phyloP scores from a whole-genome alignment of 495 filamentous ascomycete species.

The Talaromyces wortmannii region DNA sequence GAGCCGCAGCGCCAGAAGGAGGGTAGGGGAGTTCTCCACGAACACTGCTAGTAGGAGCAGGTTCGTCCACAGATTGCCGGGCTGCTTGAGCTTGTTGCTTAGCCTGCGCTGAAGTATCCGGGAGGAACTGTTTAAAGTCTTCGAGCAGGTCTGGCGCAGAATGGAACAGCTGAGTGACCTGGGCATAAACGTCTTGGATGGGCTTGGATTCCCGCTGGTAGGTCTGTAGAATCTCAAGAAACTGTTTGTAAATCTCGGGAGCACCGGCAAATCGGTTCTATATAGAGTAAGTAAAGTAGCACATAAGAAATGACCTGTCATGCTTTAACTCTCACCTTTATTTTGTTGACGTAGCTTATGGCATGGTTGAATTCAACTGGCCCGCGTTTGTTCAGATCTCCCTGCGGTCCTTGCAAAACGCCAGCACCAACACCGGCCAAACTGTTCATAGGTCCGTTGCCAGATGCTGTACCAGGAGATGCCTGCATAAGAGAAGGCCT shows the following conservation, averaged over 20 bases:
- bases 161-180: slow-evolving; percentile 92
- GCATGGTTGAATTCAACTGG: slow-evolving; percentile 99
- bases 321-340: slow-evolving; percentile 61
- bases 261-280: slow-evolving; percentile 93
- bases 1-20: slow-evolving; percentile 25
- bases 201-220: slow-evolving; percentile 98
- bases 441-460: slow-evolving; percentile 39
- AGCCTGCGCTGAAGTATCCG: slow-evolving; percentile 89
- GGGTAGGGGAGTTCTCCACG: slow-evolving; percentile 45
- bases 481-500: slow-evolving; percentile 35
- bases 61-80: slow-evolving; percentile 60
- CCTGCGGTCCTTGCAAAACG: slow-evolving; percentile 45
- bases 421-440: slow-evolving; percentile 36
- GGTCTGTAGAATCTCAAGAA: slow-evolving; percentile 96
- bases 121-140: slow-evolving; percentile 98
- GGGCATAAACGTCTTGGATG: slow-evolving; percentile 96
- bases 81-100: slow-evolving; percentile 65
- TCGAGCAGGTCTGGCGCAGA: slow-evolving; percentile 93
- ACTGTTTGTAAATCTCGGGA: slow-evolving; percentile 98
- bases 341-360: slow-evolving; percentile 99
- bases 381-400: slow-evolving; percentile 73
- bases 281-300: background rate
- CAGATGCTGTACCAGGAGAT: slow-evolving; percentile 32
- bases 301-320: background rate
- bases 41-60: slow-evolving; percentile 52